Base-by-base conservation (phyloP, 2,329 filamentous ascomycete species). In the Knufia fluminis region DNA sequence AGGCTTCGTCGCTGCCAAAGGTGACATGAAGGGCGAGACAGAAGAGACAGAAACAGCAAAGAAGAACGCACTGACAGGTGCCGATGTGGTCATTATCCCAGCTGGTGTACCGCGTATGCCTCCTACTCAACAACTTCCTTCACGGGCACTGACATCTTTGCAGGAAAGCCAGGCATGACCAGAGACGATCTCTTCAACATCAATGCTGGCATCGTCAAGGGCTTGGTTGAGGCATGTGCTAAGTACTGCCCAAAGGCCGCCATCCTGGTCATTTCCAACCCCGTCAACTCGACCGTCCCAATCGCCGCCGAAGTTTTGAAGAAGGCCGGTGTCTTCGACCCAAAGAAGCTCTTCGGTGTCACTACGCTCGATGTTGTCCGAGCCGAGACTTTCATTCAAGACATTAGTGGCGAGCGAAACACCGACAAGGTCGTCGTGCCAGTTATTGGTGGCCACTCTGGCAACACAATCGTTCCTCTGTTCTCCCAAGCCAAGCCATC, bases 161-260 rank as follows among this genome's bases (percentile, higher is more conserved):
- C 57, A 96, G 91, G 91, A 74, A 97, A 97, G 80, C 92, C 92
- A 62, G 92, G 92, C 64, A 98, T 98, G 92, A 96, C 86, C 71
- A 89, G 92, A 75, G 92, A 98, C 64, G 92, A 97, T 68, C 86
- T 98, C 52, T 98, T 98, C 85, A 96, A 96, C 76, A 95, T 96
- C 78, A 98, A 98, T 70, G 92, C 92, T 54, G 87, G 90, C 63
- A 98, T 98, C 66, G 92, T 98, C 66, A 88, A 92, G 74, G 89
- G 87, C 61, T 79, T 98, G 60, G 84, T 94, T 62, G 85, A 94
- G 76, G 83, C 86, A 47, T 81, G 88, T 62, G 89, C 91, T 61
- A 83, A 96, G 67, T 81, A 85, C 65, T 83, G 83, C 67, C 92
- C 92, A 67, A 94, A 96, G 69, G 92, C 92, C 49, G 95, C 84